phyloP scores from a whole-genome alignment of 2,329 filamentous ascomycete genomes.

The Dothideomycetes sp. region DNA sequence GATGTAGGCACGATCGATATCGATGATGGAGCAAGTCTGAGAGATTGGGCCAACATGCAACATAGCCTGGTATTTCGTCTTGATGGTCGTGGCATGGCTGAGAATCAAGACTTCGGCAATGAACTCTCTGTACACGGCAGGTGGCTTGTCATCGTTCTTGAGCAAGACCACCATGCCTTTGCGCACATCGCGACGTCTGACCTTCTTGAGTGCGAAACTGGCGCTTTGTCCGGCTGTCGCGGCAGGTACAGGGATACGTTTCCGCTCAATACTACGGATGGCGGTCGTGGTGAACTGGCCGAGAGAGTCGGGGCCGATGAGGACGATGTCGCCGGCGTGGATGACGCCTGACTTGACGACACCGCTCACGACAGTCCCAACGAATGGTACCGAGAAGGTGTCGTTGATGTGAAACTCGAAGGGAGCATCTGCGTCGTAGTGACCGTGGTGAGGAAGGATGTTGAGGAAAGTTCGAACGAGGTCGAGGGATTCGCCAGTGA shows the following conservation, averaged over 20 bases:
- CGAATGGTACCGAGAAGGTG: constrained; percentile 94
- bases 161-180: constrained; percentile 97
- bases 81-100: constrained; percentile 93
- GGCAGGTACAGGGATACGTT: constrained; percentile 77
- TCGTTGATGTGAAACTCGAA: constrained; percentile 97
- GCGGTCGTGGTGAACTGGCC: constrained; percentile 81
- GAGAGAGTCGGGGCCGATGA: constrained; percentile 81
- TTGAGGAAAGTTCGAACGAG: constrained; percentile 89
- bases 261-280: constrained; percentile 87
- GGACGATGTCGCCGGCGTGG: constrained; percentile 78
- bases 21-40: constrained; percentile 94
- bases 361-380: constrained; percentile 89
- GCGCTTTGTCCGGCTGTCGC: constrained; percentile 87
- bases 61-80: constrained; percentile 96
- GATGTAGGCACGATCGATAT: constrained; percentile 92
- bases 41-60: constrained; percentile 89
- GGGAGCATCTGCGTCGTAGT: constrained; percentile 76
- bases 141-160: constrained; percentile 50
- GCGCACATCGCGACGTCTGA: constrained; percentile 81
- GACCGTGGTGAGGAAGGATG: constrained; percentile 86
- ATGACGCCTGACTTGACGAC: constrained; percentile 77
- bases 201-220: constrained; percentile 78
- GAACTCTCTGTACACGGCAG: constrained; percentile 43
- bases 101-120: constrained; percentile 77
- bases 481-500: constrained; percentile 84